A percentile compares a stretch with the other conserved stretches of the same genome.
Evolutionary conservation across 2,329 filamentous ascomycete species (phyloP).

Genomic region (Paraphaeosphaeria minitans): DNA sequence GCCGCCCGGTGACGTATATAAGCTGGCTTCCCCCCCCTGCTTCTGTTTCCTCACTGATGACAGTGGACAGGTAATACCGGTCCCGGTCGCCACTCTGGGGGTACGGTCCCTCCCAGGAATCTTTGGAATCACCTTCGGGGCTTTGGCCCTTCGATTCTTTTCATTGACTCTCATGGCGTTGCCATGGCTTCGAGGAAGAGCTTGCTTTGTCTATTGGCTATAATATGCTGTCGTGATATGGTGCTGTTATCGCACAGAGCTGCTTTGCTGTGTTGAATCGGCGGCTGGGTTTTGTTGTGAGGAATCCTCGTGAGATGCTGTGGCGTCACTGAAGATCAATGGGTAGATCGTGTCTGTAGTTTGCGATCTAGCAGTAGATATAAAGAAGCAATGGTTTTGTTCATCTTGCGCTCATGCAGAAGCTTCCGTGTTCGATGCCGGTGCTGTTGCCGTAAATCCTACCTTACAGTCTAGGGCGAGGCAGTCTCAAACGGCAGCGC

Average conservation of each 20-base stretch:
- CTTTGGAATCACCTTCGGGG: background rate
- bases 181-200: conserved; percentile 4
- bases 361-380: no score
- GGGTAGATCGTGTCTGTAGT: no score
- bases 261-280: background rate
- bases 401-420: no score
- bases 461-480: no score
- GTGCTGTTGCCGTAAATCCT: no score
- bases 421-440: no score
- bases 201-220: background rate
- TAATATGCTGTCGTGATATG: background rate
- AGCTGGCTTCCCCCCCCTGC: background rate
- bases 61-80: no score
- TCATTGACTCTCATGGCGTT: conserved; percentile 7
- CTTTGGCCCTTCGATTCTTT: background rate
- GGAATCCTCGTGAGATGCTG: background rate
- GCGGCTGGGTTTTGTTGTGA: no score
- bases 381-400: no score
- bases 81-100: no score
- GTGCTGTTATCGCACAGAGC: background rate
- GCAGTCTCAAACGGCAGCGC: no score
- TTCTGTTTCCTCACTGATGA: background rate
- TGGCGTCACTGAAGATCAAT: no score
- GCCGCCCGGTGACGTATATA: background rate
- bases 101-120: conserved; percentile 9